Conservation (phyloP, 768 basidiomycete genomes). For the Pleurotus cornucopiae region DNA sequence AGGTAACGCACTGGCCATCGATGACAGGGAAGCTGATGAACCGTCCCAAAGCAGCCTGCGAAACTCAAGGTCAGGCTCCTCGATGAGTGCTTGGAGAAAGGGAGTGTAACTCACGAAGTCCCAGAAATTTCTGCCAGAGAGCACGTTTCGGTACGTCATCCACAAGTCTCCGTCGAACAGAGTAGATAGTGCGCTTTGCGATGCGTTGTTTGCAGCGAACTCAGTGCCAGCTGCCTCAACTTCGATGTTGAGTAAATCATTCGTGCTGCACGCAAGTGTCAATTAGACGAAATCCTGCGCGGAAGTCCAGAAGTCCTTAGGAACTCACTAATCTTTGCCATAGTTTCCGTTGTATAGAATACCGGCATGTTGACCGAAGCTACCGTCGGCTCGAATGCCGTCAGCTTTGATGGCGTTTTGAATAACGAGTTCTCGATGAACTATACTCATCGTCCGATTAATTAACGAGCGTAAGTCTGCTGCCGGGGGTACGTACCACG, state of each 20-base stretch:
- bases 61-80: no score
- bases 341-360: constrained; percentile 75
- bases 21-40: constrained; percentile 65
- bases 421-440: constrained; percentile 52
- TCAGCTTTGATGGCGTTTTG: constrained; percentile 46
- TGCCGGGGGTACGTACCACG: constrained; percentile 12
- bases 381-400: constrained; percentile 54
- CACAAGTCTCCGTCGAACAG: constrained; percentile 58
- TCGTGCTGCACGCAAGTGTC: constrained; percentile 33
- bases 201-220: constrained; percentile 40
- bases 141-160: constrained; percentile 64
- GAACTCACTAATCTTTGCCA: constrained; percentile 40
- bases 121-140: constrained; percentile 61
- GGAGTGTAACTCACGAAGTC: constrained; percentile 52
- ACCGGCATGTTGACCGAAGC: constrained; percentile 52
- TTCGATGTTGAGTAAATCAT: constrained; percentile 60
- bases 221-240: constrained; percentile 55
- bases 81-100: background rate
- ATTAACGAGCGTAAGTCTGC: background rate
- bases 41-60: constrained; percentile 53
- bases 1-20: constrained; percentile 34
- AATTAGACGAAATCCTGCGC: background rate
- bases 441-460: constrained; percentile 6
- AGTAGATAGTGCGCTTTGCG: constrained; percentile 46
- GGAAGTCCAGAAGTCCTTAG: background rate